Evolutionary conservation across 108 stramenopile species (phyloP), one percentile per base, ranked within the genome.

Genomic region (Tribonema minus): DNA sequence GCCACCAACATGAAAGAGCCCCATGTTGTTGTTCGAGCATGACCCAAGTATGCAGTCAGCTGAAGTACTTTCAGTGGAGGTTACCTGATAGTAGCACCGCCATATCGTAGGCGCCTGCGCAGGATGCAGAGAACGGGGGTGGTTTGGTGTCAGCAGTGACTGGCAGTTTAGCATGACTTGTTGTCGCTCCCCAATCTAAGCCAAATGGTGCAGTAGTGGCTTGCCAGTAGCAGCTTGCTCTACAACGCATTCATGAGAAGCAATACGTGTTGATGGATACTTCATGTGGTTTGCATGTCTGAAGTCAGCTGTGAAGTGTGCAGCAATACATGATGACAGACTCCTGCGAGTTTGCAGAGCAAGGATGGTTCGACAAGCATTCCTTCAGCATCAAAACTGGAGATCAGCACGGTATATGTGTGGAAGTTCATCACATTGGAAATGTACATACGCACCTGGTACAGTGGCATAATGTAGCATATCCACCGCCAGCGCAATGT

Each of bases 391-490:
- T 15, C 46, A 54, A 15, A 9, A 15, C 9, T 54, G 46, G 20
- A 54, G 9, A 20, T 54, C 9, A 54, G 15, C 20, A 20, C 9
- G 9, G 46, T 54, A 54, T 54, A 20, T 15, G 20, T 54, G 46
- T 54, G 20, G 9, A 54, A 20, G 30, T 5, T 62, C 5, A 62
- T 5, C 39, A 39, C 6, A 6, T 6, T 39, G 39, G 6, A 39
- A 39, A 39, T n/a, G n/a, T n/a, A n/a, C 70, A 59, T 71, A 80
- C 37, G 69, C 60, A 31, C 59, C 79, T n/a, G 79, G 70, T 37
- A 80, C 59, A 26, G 77, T 80, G 25, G 79, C 79, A 60, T 70
- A 71, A 41, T 80, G 70, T 68, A 80, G 39, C 79, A 80, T 80
- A 20, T 80, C 79, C 28, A 71, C 63, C 3, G 79, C 79, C 36